phyloP scores from a whole-genome alignment of 345 rosid species.

The Populus simonii region DNA sequence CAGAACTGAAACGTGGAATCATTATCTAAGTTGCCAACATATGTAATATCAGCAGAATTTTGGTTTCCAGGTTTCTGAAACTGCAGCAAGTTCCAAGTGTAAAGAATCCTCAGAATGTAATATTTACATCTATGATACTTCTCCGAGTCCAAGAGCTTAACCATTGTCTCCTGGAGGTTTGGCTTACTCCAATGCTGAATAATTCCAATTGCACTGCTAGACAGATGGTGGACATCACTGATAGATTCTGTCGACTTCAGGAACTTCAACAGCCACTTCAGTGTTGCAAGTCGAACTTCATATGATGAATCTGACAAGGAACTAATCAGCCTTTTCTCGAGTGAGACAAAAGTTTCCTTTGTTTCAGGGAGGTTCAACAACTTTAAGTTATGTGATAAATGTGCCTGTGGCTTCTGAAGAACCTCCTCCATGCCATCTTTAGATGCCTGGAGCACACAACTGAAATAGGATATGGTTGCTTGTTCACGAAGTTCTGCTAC shows the following conservation, averaged over 20 bases:
- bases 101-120: constrained; percentile 74
- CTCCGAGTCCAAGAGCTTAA: constrained; percentile 58
- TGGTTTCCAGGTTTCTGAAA: constrained; percentile 35
- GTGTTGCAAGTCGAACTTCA: constrained; percentile 83
- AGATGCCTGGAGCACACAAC: constrained; percentile 64
- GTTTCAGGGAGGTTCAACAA: constrained; percentile 30
- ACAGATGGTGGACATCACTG: constrained; percentile 17
- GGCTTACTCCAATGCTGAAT: constrained; percentile 61
- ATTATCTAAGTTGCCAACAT: constrained; percentile 54
- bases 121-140: constrained; percentile 62
- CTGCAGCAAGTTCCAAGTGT: constrained; percentile 71
- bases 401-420: constrained; percentile 36
- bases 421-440: constrained; percentile 43
- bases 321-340: constrained; percentile 51
- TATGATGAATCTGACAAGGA: constrained; percentile 72
- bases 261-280: constrained; percentile 81
- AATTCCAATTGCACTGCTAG: constrained; percentile 35
- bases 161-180: constrained; percentile 58
- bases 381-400: constrained; percentile 20
- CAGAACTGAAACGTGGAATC: constrained; percentile 58
- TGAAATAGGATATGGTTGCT: constrained; percentile 73
- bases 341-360: constrained; percentile 35
- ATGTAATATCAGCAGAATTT: constrained; percentile 30
- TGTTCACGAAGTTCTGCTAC: constrained; percentile 75
- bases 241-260: constrained; percentile 46